A percentile compares a stretch with the other conserved stretches of the same genome.
These are phyloP conservation scores for Citeromyces nyonsensis DNA, from an alignment of 805 yeast genomes.

Conservation along the genomic window DNA sequence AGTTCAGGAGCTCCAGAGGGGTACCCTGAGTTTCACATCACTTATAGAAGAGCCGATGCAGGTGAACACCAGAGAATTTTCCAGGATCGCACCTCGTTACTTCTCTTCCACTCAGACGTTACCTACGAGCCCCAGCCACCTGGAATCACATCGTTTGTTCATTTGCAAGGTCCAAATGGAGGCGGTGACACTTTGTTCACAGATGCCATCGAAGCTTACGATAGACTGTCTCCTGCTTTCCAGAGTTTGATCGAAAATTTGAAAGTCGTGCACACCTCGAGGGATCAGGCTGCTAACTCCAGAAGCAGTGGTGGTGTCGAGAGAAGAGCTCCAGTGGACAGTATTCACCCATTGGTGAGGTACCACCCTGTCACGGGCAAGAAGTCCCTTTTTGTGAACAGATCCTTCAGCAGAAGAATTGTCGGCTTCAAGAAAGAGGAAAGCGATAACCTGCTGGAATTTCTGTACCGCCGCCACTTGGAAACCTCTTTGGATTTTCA, in stretches of 20 bases:
- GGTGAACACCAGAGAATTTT: constrained; percentile 15
- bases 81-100: constrained; percentile 15
- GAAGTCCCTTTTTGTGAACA: constrained; percentile 40
- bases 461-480: constrained; percentile 1
- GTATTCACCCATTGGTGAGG: constrained; percentile 58
- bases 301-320: constrained; percentile 41
- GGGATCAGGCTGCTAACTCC: constrained; percentile 52
- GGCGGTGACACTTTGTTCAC: constrained; percentile 78
- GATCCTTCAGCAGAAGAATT: constrained; percentile 48
- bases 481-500: constrained; percentile 20
- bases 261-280: constrained; percentile 56
- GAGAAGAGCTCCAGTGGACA: constrained; percentile 44
- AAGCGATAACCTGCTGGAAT: constrained; percentile 30
- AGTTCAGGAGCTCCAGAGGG: constrained; percentile 55
- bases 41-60: constrained; percentile 31
- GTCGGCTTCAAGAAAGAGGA: constrained; percentile 65
- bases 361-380: constrained; percentile 57
- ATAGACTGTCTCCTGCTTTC: constrained; percentile 52
- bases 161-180: constrained; percentile 40
- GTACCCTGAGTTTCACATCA: constrained; percentile 45
- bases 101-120: constrained; percentile 59
- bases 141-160: constrained; percentile 50
- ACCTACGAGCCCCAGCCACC: constrained; percentile 65
- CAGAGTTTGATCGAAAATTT: constrained; percentile 42
- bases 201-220: constrained; percentile 57